phyloP scores from a whole-genome alignment of 352 stramenopile genomes.

The Ophiocytium majus region DNA sequence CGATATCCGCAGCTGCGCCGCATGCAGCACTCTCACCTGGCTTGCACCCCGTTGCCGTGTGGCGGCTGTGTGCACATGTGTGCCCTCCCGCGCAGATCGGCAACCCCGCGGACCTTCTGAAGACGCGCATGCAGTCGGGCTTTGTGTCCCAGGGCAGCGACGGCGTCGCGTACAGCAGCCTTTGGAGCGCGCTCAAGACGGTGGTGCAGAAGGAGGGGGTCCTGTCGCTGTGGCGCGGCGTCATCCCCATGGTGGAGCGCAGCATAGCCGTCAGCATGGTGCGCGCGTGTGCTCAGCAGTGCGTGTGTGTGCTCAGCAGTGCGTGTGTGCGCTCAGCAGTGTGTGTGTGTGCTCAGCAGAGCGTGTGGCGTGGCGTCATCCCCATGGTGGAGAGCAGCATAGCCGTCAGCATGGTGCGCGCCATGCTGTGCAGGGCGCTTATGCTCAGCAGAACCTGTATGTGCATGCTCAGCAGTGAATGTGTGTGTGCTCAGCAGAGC shows the following conservation, averaged over 20 bases:
- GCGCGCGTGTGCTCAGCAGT: not conserved
- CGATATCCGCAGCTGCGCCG: too few species aligned
- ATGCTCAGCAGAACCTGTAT: too few species aligned
- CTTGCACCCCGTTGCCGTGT: too few species aligned
- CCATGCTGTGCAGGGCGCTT: too few species aligned
- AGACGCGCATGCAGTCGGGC: constrained; percentile 4
- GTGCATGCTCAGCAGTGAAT: too few species aligned
- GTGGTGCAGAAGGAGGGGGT: constrained; percentile 12
- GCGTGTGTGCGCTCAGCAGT: too few species aligned
- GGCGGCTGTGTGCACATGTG: too few species aligned
- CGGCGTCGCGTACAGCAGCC: not conserved
- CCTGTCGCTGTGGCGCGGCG: constrained; percentile 14
- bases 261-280: constrained; percentile 23
- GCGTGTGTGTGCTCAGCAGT: too few species aligned
- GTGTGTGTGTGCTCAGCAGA: too few species aligned
- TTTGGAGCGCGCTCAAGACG: not conserved
- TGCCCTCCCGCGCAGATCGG: not conserved
- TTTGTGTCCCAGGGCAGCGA: not conserved
- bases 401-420: constrained; percentile 20
- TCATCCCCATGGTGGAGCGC: constrained; percentile 24
- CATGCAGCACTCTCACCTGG: too few species aligned
- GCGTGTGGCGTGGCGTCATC: constrained; percentile 19
- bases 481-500: too few species aligned
- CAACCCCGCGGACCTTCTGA: not conserved
- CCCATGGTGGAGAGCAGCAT: constrained; percentile 21